Conservation (phyloP, 129 eudicot genomes). For the Chrysanthemum lavandulifolium region DNA sequence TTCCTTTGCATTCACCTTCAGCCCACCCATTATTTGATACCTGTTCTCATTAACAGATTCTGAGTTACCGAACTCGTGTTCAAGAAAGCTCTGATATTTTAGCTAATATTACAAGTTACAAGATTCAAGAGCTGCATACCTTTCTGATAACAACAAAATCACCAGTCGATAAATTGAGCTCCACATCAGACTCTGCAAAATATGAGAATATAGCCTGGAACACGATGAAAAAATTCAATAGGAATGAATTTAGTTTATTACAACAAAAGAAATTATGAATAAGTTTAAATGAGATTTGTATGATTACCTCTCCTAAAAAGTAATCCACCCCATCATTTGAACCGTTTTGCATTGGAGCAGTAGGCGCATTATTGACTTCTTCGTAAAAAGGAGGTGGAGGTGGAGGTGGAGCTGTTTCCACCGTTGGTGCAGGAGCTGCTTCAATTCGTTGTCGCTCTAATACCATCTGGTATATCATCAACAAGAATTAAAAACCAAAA, state of each 20-base stretch:
- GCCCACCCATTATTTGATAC: constrained; percentile 98
- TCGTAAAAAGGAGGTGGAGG: constrained; percentile 62
- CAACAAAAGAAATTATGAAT: background rate
- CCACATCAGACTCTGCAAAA: constrained; percentile 83
- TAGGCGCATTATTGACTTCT: constrained; percentile 47
- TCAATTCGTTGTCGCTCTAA: constrained; percentile 69
- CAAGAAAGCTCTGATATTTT: too few relatives aligned
- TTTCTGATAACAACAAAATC: constrained; percentile 86
- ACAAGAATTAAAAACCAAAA: background rate
- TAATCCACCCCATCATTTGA: constrained; percentile 56
- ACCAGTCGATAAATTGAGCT: constrained; percentile 71
- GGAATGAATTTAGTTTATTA: background rate
- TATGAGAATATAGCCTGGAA: constrained; percentile 66
- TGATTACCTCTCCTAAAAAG: constrained; percentile 78
- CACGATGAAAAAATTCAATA: background rate
- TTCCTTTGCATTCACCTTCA: constrained; percentile 96
- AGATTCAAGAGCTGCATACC: constrained; percentile 40
- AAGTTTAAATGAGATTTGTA: background rate
- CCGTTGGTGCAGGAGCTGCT: constrained; percentile 70
- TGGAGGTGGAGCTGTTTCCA: constrained; percentile 39
- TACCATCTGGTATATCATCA: constrained; percentile 49
- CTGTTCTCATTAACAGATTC: constrained; percentile 34
- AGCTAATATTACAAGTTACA: constrained; percentile 21
- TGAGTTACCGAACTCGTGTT: too few relatives aligned
- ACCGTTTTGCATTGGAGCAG: constrained; percentile 56